Evolutionary conservation across 805 yeast species (phyloP), one percentile per base, ranked within the genome.

Genomic region (Metschnikowia lochheadii): DNA sequence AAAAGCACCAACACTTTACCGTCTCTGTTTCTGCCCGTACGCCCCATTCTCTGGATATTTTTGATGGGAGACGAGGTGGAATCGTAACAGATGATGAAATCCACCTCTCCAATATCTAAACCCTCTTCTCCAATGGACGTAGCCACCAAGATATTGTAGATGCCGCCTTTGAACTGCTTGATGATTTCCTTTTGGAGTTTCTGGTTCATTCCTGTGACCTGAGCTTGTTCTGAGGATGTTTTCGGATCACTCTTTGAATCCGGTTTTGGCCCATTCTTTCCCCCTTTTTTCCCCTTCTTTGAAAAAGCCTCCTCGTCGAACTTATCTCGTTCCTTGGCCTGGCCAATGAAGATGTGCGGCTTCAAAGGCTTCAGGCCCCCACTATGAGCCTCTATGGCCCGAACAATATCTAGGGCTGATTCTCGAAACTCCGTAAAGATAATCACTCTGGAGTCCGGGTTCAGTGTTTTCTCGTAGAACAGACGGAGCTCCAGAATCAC

Each of bases 61-160:
- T 95, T 88, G 50, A 94, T 92, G 0, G 98, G 97, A 41, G 96
- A 89, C 29, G 90, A 78, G 0, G 97, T 90, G 0, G 96, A 88
- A 62, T 94, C 99, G 67, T 83, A 94, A 63, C 97, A 91, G 6
- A 94, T 77, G 57, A 94, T 92, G 59, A 94, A 65, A 66, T 94
- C 99, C 48, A 94, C 99, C 64, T 95, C 97, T 32, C 99, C 99
- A 57, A 94, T 95, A 73, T 94, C 99, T 56, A 94, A 76, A 41
- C 99, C 99, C 73, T 94, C 99, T 65, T 94, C 99, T 43, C 98
- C 99, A 63, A 94, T 92, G 0, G 97, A 90, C 0, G 99, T 94
- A 4, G 98, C 97, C 5, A 94, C 96, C 18, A 94, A 70, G 7
- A 89, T 82, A 62, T 94, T 95, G 60, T 81, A 80, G 1, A 67